Conservation (phyloP, 2,329 filamentous ascomycete genomes). For the Exophiala calicioides region DNA sequence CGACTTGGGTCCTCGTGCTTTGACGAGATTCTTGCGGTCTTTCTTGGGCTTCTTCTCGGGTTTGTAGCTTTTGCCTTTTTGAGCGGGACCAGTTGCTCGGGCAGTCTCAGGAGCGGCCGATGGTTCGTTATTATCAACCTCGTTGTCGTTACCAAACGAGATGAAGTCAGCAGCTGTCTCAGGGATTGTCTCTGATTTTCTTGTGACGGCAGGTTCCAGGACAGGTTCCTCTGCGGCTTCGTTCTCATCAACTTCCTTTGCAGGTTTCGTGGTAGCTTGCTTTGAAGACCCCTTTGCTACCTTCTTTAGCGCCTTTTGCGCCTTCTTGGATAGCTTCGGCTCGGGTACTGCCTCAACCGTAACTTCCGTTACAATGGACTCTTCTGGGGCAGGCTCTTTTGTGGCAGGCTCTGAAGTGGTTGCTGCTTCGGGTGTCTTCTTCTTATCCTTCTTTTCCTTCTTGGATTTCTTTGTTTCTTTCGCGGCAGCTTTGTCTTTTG, state of each 20-base stretch:
- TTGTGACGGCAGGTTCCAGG: too few species aligned
- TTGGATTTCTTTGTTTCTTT: conserved; percentile 37
- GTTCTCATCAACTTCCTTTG: background rate
- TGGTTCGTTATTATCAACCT: background rate
- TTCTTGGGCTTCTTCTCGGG: conserved; percentile 23
- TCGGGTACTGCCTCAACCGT: conserved; percentile 17
- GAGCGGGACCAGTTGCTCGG: background rate
- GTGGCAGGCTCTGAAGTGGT: conserved; percentile 31
- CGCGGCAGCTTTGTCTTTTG: conserved; percentile 31
- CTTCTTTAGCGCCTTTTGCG: conserved; percentile 13
- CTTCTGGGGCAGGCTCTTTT: conserved; percentile 27
- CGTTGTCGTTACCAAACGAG: conserved; percentile 14
- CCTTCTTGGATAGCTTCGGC: conserved; percentile 6
- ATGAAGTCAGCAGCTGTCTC: conserved; percentile 19
- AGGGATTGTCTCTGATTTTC: conserved; percentile 4
- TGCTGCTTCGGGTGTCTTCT: conserved; percentile 37
- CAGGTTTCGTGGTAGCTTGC: background rate
- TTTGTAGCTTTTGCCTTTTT: conserved; percentile 12
- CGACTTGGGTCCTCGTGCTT: conserved; percentile 23
- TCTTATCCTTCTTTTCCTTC: conserved; percentile 34
- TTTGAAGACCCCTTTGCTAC: conserved; percentile 5
- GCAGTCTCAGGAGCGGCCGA: background rate
- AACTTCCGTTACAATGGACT: conserved; percentile 28
- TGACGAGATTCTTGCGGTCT: conserved; percentile 24
- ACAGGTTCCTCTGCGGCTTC: background rate